Evolutionary conservation across 2,329 filamentous ascomycete species (phyloP), one percentile per base, ranked within the genome.

Genomic region (Colletotrichum tropicicola): DNA sequence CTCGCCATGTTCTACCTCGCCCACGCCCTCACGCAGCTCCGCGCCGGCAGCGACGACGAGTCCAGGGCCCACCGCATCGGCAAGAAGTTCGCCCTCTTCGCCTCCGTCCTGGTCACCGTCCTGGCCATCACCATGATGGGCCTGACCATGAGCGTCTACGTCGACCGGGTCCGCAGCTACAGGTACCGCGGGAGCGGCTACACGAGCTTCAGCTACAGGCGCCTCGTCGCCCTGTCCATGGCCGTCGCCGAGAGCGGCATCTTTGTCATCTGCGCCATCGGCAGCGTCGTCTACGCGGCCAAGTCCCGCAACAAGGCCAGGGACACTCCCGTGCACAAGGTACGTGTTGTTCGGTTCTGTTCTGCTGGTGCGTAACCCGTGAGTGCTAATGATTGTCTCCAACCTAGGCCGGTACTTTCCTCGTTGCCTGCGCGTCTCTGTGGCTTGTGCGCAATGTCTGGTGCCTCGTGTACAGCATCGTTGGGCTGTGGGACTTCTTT

Each of bases 401-500:
- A 23, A 4, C 2, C 6, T 9, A 75, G 72, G 54, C 69, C 9
- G 68, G 69, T 4, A 70, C 45, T 6, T 70, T 70, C 45, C 65
- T 75, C 7, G 61, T 75, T 12, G 68, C 59, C 2, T 63, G 69
- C 21, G 67, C 70, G 4, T 25, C 58, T 1, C 58, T 75, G 4
- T 73, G 73, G 70, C 62, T 77, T 2, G 13, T 74, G 1, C 71
- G 67, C 8, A 69, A 67, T 0, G 51, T 63, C 0, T 78, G 73
- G 51, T 44, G 17, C 15, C 57, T 77, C n/a, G 68, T 69, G 19
- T 37, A 5, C 8, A 2, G 53, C 0, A 41, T 54, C 12, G 41
- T 55, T 1, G 1, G 10, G 0, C 67, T 37, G 6, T 13, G n/a
- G 12, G 5, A 30, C 27, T 15, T 25, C 28, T 17, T 21, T 2